Base-by-base conservation (phyloP, 2,329 filamentous ascomycete genomes). In the Colletotrichum camelliae region DNA sequence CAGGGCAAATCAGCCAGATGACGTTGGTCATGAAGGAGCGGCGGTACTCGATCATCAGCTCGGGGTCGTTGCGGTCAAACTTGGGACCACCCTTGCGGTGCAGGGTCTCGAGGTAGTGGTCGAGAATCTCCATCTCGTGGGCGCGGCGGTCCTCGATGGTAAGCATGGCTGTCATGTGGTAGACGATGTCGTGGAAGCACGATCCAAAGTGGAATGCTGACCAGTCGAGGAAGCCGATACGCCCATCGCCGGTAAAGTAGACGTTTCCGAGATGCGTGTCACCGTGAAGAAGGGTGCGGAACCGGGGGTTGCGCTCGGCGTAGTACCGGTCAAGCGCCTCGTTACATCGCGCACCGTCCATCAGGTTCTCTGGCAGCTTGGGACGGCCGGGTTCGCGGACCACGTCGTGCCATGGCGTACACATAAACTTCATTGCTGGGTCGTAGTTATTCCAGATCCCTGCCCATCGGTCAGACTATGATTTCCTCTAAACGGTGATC, bases 191-290 rank as follows among this genome's bases (percentile, higher is more conserved):
- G 71, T 88, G 86, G 74, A 87, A 85, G 70, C 82, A 84, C 5
- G 85, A 86, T 1, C 82, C 85, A 39, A 86, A 84, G 77, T 87
- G 84, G 39, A 84, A 83, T 1, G 82, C 82, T 29, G 83, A 84
- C 85, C 85, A 87, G 80, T 88, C 86, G 1, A 88, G 74, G 77
- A 87, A 88, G 1, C 85, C 81, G 3, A 82, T 84, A 24, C 79
- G 64, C 1, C 81, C 82, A 3, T 83, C 80, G 4, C 80, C 76
- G 1, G 83, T 83, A 61, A 87, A 83, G 78, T 85, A 87, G n/a
- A 84, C 81, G 77, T 88, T 88, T 35, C 85, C 85, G 15, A 86
- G 81, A 73, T 87, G 86, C 13, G 86, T 82, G 67, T 88, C 86
- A 13, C 86, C 86, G 69, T 88, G 86, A 15, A 87, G 29, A 27